Percentiles rank a stretch among this genome's conserved stretches.
These are phyloP conservation scores for Silene noctiflora DNA, from an alignment of 179 eudicot species.

Conservation along the genomic window DNA sequence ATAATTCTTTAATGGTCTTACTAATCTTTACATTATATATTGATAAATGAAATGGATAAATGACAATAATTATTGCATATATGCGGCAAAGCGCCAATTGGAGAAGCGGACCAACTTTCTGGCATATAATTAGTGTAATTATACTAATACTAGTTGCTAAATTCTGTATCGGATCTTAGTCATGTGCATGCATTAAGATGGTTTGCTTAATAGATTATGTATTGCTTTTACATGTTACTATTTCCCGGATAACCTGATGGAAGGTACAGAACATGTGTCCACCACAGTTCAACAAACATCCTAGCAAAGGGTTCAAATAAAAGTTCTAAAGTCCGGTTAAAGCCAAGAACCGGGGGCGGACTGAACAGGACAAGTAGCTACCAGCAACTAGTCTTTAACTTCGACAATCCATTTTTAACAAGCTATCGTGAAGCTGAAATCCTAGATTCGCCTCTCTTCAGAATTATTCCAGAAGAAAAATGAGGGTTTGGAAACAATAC, in stretches of 20 bases:
- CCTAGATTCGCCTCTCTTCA: too few species aligned
- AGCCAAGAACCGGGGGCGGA: too few species aligned
- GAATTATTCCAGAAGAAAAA: too few species aligned
- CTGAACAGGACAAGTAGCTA: neutral
- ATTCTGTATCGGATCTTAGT: conserved; percentile 10
- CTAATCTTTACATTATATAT: neutral
- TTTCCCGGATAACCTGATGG: neutral
- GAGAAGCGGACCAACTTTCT: neutral
- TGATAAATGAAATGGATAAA: neutral
- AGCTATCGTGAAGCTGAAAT: too few species aligned
- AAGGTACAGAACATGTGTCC: too few species aligned
- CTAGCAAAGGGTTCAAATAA: neutral
- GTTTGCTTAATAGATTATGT: neutral
- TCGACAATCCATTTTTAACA: too few species aligned
- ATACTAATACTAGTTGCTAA: neutral
- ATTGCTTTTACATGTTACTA: neutral
- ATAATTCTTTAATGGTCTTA: neutral
- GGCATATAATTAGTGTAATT: neutral
- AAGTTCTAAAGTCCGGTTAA: neutral
- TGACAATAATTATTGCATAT: conserved; percentile 9
- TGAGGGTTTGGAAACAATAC: too few species aligned
- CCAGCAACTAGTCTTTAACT: too few species aligned
- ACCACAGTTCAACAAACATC: neutral
- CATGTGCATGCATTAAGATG: conserved; percentile 11
- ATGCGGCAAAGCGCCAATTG: conserved; percentile 26